A percentile compares a stretch with the other conserved stretches of the same genome.
These are phyloP conservation scores for Solanum ossicruentum DNA, from an alignment of 257 asterid species.

Conservation along the genomic window DNA sequence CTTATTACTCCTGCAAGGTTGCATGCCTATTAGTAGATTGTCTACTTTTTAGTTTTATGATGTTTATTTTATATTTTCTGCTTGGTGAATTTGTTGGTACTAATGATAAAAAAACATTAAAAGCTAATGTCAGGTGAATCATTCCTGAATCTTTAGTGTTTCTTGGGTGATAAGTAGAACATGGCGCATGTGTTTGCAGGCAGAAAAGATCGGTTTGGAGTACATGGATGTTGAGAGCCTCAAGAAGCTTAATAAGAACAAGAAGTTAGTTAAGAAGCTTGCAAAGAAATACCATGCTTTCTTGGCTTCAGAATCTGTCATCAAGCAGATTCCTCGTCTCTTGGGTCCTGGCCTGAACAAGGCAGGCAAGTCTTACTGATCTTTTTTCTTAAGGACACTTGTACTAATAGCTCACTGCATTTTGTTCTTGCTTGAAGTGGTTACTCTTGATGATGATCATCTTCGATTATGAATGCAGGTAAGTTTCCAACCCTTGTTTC, in stretches of 20 bases:
- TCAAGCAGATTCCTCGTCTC: slow-evolving; percentile 12
- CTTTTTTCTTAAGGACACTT: neutral
- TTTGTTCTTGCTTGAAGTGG: neutral
- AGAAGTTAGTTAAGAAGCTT: slow-evolving; percentile 15
- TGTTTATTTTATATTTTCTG: neutral
- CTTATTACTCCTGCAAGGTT: neutral
- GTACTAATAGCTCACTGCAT: neutral
- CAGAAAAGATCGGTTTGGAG: slow-evolving; percentile 12
- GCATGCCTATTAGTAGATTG: neutral
- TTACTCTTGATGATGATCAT: neutral
- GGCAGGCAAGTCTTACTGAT: slow-evolving; percentile 4
- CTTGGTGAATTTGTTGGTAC: neutral
- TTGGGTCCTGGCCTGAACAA: slow-evolving; percentile 11
- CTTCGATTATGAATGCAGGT: neutral
- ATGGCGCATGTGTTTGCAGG: neutral
- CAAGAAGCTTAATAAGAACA: slow-evolving; percentile 12
- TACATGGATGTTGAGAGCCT: slow-evolving; percentile 13
- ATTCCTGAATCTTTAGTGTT: neutral
- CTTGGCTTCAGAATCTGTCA: neutral
- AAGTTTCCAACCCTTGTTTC: slow-evolving; percentile 8
- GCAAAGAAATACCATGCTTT: slow-evolving; percentile 13
- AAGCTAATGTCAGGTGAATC: neutral
- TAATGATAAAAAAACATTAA: neutral
- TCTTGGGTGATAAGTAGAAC: neutral
- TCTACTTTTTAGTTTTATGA: neutral